These are phyloP conservation scores for Ambrosiella cleistominuta DNA, from an alignment of 2,329 filamentous ascomycete species.

Conservation along the genomic window DNA sequence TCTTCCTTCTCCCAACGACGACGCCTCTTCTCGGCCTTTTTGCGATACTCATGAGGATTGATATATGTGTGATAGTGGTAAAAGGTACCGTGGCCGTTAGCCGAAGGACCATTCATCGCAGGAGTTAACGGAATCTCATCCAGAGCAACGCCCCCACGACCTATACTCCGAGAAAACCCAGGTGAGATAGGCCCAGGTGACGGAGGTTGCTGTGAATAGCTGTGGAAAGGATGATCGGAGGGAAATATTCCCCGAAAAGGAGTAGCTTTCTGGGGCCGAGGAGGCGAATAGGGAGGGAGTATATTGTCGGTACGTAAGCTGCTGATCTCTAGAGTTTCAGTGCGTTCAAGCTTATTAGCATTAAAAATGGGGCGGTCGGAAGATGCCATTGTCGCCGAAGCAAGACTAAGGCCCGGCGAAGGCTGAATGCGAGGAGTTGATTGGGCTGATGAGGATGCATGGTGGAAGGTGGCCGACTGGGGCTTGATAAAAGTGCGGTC, in stretches of 20 bases:
- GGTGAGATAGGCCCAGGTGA: conserved; percentile 47
- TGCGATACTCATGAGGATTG: conserved; percentile 1
- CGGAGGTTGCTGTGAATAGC: conserved; percentile 28
- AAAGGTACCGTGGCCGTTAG: conserved; percentile 19
- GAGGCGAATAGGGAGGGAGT: conserved; percentile 40
- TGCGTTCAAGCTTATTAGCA: neutral
- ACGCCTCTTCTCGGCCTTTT: conserved; percentile 19
- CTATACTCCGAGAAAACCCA: conserved; percentile 37
- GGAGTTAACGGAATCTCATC: conserved; percentile 40
- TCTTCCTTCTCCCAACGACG: conserved; percentile 50
- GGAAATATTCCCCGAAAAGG: conserved; percentile 43
- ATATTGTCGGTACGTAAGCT: conserved; percentile 13
- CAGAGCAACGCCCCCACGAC: conserved; percentile 42
- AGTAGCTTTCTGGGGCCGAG: conserved; percentile 23
- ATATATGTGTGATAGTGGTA: neutral
- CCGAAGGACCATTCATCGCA: conserved; percentile 24
- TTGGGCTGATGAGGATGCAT: neutral
- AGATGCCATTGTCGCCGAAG: conserved; percentile 14
- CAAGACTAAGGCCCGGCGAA: conserved; percentile 10
- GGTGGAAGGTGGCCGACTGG: neutral
- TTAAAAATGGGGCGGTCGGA: conserved; percentile 4
- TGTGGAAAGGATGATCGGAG: conserved; percentile 27
- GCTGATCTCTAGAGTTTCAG: neutral
- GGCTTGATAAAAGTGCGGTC: neutral
- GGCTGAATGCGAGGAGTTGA: conserved; percentile 5